Conservation (phyloP, 495 filamentous ascomycete genomes). For the Tetracladium marchalianum region DNA sequence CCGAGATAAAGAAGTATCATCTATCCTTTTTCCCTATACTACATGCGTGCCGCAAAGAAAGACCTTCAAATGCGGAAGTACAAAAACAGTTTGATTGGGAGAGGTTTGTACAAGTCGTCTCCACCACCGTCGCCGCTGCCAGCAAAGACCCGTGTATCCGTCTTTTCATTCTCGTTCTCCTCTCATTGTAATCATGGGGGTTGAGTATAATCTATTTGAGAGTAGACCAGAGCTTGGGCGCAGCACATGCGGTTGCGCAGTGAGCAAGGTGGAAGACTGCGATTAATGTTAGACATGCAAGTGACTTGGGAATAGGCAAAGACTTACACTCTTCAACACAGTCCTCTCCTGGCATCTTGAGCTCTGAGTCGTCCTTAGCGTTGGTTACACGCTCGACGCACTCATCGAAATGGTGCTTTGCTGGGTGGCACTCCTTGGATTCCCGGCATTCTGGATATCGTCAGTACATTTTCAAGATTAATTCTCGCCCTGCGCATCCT, state of each 20-base stretch:
- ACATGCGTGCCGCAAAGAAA: slow-evolving; percentile 16
- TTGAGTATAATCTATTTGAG: slow-evolving; percentile 59
- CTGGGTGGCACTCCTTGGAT: slow-evolving; percentile 70
- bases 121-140: slow-evolving; percentile 5
- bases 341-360: slow-evolving; percentile 63
- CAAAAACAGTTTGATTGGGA: slow-evolving; percentile 10
- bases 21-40: slow-evolving; percentile 20
- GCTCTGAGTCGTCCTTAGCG: slow-evolving; percentile 50
- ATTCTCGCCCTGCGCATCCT: slow-evolving; percentile 1
- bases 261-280: slow-evolving; percentile 96
- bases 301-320: not conserved
- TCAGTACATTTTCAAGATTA: slow-evolving; percentile 9
- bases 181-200: slow-evolving; percentile 2
- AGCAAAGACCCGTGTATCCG: slow-evolving; percentile 9
- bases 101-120: slow-evolving; percentile 12
- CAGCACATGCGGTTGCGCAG: slow-evolving; percentile 84
- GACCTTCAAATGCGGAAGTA: slow-evolving; percentile 11
- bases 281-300: not conserved
- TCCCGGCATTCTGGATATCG: slow-evolving; percentile 65
- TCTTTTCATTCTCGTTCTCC: not conserved
- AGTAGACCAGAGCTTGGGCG: slow-evolving; percentile 83
- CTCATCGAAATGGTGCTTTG: slow-evolving; percentile 97
- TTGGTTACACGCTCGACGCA: slow-evolving; percentile 87
- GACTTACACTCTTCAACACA: slow-evolving; percentile 98
- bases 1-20: slow-evolving; percentile 2